A percentile compares a stretch with the other conserved stretches of the same genome.
phyloP scores from a whole-genome alignment of 2,329 filamentous ascomycete genomes.

The Trichophyton benhamiae region DNA sequence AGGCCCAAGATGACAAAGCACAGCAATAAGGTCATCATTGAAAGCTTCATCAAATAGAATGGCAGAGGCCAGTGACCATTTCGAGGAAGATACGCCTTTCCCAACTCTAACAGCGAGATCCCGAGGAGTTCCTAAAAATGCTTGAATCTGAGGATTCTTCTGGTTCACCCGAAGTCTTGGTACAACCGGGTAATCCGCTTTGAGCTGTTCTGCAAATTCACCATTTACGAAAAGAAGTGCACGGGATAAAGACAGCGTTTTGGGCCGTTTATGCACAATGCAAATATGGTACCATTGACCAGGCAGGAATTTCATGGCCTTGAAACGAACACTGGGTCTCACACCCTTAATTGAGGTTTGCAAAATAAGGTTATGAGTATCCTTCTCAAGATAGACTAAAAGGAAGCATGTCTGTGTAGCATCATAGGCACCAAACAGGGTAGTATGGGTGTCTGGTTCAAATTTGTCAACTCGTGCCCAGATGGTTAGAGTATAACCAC shows the following conservation, averaged over 20 bases:
- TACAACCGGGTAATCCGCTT: constrained; percentile 71
- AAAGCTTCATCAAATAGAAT: constrained; percentile 78
- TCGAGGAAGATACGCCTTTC: constrained; percentile 58
- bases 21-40: constrained; percentile 82
- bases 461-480: constrained; percentile 86
- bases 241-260: constrained; percentile 62
- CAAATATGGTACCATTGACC: constrained; percentile 87
- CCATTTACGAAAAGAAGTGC: constrained; percentile 85
- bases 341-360: constrained; percentile 85
- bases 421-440: constrained; percentile 91
- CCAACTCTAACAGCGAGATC: constrained; percentile 70
- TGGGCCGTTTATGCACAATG: constrained; percentile 69
- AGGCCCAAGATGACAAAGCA: constrained; percentile 79
- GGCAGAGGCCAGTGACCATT: constrained; percentile 81
- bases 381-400: constrained; percentile 83
- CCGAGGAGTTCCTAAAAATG: constrained; percentile 84
- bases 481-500: constrained; percentile 76
- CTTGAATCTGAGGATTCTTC: constrained; percentile 55
- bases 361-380: constrained; percentile 85
- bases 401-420: constrained; percentile 84
- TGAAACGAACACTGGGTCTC: constrained; percentile 86
- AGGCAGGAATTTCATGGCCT: constrained; percentile 62
- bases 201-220: constrained; percentile 84
- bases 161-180: constrained; percentile 51
- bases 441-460: constrained; percentile 76